Base-by-base conservation (phyloP, 495 filamentous ascomycete genomes). In the Penicillium paradoxum region DNA sequence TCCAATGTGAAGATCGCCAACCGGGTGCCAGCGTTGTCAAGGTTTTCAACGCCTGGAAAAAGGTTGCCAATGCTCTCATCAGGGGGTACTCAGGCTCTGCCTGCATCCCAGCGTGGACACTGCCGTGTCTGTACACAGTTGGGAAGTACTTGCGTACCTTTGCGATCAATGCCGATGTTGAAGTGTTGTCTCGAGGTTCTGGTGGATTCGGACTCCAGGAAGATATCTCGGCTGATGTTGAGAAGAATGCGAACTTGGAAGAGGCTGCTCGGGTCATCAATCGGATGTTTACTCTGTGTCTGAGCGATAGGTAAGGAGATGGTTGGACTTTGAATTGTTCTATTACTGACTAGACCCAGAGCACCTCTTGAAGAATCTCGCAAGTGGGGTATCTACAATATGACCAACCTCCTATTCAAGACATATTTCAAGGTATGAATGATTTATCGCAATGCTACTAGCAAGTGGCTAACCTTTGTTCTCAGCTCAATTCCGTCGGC, bases 341-440 rank as follows among this genome's bases (percentile, higher is more conserved):
- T 8, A n/a, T 61, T 55, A 22, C 65, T 71, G 33, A 73, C 47
- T 37, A 22, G 38, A 62, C 15, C 45, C 69, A 97, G 92, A 53
- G 86, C 90, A 15, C 82, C 89, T 6, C 73, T 96, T 21, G 86
- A 92, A 63, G 86, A 93, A 39, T 96, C 92, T 0, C 82, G 95
- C 6, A 98, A 97, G 79, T 97, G 95, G 95, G 95, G 89, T 0
- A 83, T 92, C 37, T 98, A 97, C 72, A 87, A 91, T 66, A 90
- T 86, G 34, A 88, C 88, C 53, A 97, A 95, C 60, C 80, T 97
- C 1, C 73, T 96, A 8, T 97, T 98, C 80, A 97, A 97, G 70
- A 97, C 90, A 6, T 96, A 97, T 65, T 98, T 97, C 80, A 95
- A 89, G 74, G 81, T 79, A 68, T 39, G 59, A 45, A 41, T 6